These are phyloP conservation scores for Leptographium wingfieldii DNA, from an alignment of 2,329 filamentous ascomycete genomes.

Conservation along the genomic window DNA sequence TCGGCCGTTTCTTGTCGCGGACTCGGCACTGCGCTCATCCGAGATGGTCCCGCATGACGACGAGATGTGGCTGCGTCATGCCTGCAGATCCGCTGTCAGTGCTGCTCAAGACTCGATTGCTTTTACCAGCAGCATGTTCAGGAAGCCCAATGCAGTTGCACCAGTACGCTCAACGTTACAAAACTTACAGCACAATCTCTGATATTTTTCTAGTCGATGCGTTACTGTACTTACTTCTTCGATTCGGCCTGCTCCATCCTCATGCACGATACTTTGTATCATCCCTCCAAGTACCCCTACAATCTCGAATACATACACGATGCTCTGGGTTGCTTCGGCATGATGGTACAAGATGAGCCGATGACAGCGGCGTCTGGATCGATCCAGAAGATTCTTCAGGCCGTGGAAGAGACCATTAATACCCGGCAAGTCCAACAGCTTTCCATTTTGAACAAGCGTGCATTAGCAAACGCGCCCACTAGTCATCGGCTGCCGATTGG, in stretches of 20 bases:
- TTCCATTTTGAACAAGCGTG: too few species aligned
- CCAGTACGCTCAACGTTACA: background rate
- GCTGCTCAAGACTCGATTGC: background rate
- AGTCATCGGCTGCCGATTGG: too few species aligned
- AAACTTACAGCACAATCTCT: too few species aligned
- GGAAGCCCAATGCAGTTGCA: background rate
- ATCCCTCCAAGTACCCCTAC: background rate
- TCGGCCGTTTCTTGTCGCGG: background rate
- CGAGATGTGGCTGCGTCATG: background rate
- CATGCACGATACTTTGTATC: background rate
- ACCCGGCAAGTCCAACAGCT: too few species aligned
- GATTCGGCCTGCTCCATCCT: background rate
- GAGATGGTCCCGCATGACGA: background rate
- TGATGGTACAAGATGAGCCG: background rate
- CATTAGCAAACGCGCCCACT: too few species aligned
- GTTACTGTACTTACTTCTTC: background rate
- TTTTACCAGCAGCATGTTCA: background rate
- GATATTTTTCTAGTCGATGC: background rate
- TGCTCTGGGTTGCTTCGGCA: background rate
- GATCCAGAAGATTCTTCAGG: background rate
- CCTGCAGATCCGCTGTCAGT: background rate
- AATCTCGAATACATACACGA: background rate
- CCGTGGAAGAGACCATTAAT: background rate
- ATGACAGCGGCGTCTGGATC: background rate
- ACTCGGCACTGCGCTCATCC: background rate